Conservation (phyloP, 345 rosid genomes). For the Brassica incana region DNA sequence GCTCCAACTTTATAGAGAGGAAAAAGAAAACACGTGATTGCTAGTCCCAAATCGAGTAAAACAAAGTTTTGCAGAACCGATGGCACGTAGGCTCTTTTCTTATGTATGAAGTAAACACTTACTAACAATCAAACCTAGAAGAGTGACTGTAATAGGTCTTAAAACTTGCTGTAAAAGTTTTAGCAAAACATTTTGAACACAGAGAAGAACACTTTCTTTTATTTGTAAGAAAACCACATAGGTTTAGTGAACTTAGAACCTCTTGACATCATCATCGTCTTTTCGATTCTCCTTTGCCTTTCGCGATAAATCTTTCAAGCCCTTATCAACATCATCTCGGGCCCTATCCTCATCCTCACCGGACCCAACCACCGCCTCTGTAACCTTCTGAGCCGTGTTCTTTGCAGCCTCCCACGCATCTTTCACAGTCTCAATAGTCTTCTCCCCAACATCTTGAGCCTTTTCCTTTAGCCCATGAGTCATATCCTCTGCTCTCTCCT, state of each 20-base stretch:
- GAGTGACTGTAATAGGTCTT: neutral
- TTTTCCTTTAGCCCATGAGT: slow-evolving; percentile 36
- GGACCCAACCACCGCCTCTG: slow-evolving; percentile 38
- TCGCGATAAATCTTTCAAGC: slow-evolving; percentile 30
- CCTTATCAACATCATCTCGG: slow-evolving; percentile 30
- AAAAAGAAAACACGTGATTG: neutral
- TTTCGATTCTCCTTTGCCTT: slow-evolving; percentile 5
- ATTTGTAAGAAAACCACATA: neutral
- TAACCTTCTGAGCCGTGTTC: slow-evolving; percentile 39
- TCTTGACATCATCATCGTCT: slow-evolving; percentile 26
- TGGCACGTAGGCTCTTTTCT: neutral
- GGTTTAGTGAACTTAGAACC: slow-evolving; percentile 8
- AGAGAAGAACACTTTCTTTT: neutral
- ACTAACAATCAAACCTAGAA: neutral
- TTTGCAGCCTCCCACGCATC: slow-evolving; percentile 39
- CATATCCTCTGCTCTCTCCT: slow-evolving; percentile 32
- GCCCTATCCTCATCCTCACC: slow-evolving; percentile 35
- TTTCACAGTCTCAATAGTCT: slow-evolving; percentile 40
- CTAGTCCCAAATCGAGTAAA: neutral
- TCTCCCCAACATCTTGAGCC: slow-evolving; percentile 39
- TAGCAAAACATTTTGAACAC: slow-evolving; percentile 1
- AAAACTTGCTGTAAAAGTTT: neutral
- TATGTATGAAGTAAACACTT: neutral
- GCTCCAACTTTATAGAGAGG: neutral
- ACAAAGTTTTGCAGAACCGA: too few relatives aligned